Base-by-base conservation (phyloP, 1,139 yeast genomes). In the Blastobotrys petasosporus region DNA sequence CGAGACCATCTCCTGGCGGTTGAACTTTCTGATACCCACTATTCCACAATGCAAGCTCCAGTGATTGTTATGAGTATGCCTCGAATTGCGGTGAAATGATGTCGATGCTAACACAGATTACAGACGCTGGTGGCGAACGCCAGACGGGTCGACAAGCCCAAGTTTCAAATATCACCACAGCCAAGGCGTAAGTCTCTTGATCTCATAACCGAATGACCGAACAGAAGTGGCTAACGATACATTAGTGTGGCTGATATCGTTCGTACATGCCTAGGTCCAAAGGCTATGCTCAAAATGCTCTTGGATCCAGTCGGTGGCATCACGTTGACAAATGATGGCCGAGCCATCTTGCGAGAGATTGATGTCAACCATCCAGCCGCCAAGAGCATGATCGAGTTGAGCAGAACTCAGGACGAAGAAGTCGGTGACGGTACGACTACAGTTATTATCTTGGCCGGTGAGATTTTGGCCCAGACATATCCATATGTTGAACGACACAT, bases 291-390 rank as follows among this genome's bases (percentile, higher is more conserved):
- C 54, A 94, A 94, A 71, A 92, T 94, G 98, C 74, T 94, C 49
- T 74, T 94, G 55, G 99, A 94, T 65, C 98, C 98, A 46, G 90
- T 92, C 92, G 99, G 99, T 30, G 98, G 98, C 33, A 85, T 94
- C 54, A 97, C 92, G 15, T 75, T 94, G 56, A 94, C 99, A 48
- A 94, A 94, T 67, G 99, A 94, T 65, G 99, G 99, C 6, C 97
- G 90, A 65, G 88, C 97, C 13, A 94, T 94, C 59, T 73, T 94
- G 58, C 84, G 87, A 62, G 97, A 94, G 64, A 92, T 94, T 94
- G 97, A 97, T 8, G 95, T 94, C 38, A 75, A 94, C 59, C 98
- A 88, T 63, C 98, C 99, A 4, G 98, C 98, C 7, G 98, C 99
- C 45, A 94, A 94, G 69, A 85, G 95, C 31, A 94, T 94, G 97